Conservation (phyloP, 2,329 filamentous ascomycete genomes). For the Paradendryphiella salina region DNA sequence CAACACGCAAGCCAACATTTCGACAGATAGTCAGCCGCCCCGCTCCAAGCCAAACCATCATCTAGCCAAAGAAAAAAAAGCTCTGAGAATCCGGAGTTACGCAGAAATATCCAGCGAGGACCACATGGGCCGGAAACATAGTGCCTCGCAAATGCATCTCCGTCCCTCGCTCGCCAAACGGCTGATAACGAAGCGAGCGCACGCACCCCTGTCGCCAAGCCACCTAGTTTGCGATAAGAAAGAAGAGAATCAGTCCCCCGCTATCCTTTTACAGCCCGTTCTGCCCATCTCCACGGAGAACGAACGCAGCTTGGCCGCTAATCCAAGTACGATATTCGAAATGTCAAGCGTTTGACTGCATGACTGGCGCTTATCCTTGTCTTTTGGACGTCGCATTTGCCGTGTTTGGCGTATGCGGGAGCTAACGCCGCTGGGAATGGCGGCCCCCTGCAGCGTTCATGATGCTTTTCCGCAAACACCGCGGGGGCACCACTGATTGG, state of each 20-base stretch:
- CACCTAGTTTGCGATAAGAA: slow-evolving; percentile 15
- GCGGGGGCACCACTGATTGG: slow-evolving; percentile 19
- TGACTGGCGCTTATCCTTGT: no score
- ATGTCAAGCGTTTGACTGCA: slow-evolving; percentile 22
- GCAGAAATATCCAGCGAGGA: no score
- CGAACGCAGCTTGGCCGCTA: no score
- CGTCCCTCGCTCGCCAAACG: slow-evolving; percentile 1
- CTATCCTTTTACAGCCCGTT: no score
- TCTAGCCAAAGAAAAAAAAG: no score
- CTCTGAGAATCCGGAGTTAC: no score
- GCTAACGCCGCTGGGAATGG: neutral
- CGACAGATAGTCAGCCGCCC: no score
- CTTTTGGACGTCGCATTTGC: neutral
- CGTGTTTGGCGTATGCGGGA: no score
- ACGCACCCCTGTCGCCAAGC: slow-evolving; percentile 16
- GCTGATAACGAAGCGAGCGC: slow-evolving; percentile 16
- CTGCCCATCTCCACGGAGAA: slow-evolving; percentile 36
- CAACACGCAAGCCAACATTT: no score
- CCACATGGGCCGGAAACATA: slow-evolving; percentile 20
- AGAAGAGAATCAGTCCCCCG: neutral
- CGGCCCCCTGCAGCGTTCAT: slow-evolving; percentile 1
- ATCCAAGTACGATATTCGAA: no score
- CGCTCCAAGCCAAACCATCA: no score
- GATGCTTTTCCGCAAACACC: slow-evolving; percentile 26
- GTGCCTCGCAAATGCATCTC: slow-evolving; percentile 16